Conservation (phyloP, 164 flowering plant species). For the Nymphaea colorata region DNA sequence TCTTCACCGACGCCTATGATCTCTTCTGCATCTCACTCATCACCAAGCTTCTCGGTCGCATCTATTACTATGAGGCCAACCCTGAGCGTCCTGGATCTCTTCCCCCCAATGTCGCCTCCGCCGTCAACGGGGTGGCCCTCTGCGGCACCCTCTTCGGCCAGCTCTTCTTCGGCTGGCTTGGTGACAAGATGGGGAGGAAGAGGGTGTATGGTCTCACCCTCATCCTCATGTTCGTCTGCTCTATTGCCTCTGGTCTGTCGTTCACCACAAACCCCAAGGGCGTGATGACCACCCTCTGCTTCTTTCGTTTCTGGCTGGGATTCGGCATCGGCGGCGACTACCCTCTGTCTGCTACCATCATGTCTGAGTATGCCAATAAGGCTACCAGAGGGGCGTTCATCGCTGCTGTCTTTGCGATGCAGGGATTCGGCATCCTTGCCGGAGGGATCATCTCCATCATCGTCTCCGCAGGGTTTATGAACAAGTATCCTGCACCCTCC, state of each 20-base stretch:
- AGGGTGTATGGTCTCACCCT: constrained; percentile 73
- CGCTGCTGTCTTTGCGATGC: constrained; percentile 51
- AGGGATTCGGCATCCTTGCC: constrained; percentile 45
- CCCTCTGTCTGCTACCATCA: constrained; percentile 47
- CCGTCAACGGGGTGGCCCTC: constrained; percentile 77
- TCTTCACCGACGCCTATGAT: constrained; percentile 27
- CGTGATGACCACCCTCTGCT: constrained; percentile 70
- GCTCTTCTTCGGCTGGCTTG: constrained; percentile 86
- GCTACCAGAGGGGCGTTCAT: constrained; percentile 41
- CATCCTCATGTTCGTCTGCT: constrained; percentile 50
- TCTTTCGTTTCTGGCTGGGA: constrained; percentile 60
- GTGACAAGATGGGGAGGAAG: constrained; percentile 79
- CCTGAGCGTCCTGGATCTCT: constrained; percentile 43
- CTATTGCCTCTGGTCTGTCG: constrained; percentile 68
- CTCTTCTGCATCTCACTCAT: constrained; percentile 29
- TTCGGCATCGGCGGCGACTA: constrained; percentile 45
- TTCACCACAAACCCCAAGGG: constrained; percentile 35
- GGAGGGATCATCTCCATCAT: constrained; percentile 42
- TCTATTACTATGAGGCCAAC: constrained; percentile 51
- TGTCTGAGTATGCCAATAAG: constrained; percentile 44
- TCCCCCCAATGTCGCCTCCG: constrained; percentile 68
- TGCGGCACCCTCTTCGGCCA: constrained; percentile 71
- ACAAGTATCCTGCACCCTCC: constrained; percentile 1
- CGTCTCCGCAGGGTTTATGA: constrained; percentile 24
- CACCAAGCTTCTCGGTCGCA: constrained; percentile 72